Percentiles rank a stretch among this genome's conserved stretches.
phyloP scores from a whole-genome alignment of 1,284 basidiomycete genomes.

The Peniophora sp. region DNA sequence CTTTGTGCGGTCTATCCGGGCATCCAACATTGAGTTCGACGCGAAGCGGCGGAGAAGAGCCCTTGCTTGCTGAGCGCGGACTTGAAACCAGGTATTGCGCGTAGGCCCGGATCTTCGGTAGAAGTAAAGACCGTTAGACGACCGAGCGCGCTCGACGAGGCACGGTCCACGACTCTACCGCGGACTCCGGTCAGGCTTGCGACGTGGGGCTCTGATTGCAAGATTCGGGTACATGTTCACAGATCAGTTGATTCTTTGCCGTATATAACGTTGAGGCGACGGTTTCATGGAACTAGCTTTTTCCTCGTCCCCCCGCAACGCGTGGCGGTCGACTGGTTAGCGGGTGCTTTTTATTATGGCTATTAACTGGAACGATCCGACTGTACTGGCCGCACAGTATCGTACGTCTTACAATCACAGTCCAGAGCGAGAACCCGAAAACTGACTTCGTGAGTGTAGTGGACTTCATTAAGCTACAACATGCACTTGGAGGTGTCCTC shows the following conservation, averaged over 20 bases:
- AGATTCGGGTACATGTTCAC: slow-evolving; percentile 3
- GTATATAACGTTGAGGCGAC: background rate
- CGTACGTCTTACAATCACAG: background rate
- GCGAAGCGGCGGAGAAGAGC: no score
- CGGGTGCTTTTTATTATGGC: background rate
- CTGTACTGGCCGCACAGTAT: background rate
- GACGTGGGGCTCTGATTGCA: slow-evolving; percentile 20
- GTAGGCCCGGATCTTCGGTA: no score
- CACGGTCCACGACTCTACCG: background rate
- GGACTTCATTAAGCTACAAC: background rate
- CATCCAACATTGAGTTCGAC: no score
- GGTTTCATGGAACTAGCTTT: background rate
- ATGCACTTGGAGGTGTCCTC: background rate
- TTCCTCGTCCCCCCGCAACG: background rate
- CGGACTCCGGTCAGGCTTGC: slow-evolving; percentile 12
- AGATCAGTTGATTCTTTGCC: background rate
- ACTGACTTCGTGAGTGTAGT: background rate
- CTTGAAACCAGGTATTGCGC: no score
- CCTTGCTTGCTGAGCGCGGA: no score
- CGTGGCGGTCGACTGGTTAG: no score
- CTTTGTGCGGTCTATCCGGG: no score
- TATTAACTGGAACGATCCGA: background rate
- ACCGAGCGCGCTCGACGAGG: no score
- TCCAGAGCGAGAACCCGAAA: background rate
- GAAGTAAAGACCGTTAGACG: no score